Conservation (phyloP, 805 yeast species). For the Candida orba region DNA sequence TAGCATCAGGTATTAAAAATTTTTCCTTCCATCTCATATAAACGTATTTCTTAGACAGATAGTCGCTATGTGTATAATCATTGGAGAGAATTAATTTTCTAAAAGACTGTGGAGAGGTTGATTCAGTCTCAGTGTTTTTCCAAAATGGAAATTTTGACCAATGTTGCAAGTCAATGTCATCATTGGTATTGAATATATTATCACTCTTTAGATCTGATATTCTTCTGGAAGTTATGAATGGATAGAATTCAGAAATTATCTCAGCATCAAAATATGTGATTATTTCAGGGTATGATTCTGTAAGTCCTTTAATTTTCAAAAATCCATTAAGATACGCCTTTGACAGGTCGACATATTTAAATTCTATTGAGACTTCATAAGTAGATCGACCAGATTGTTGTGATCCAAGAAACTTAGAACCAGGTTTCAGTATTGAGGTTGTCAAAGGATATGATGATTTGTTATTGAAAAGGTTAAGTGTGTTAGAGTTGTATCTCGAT, state of each 20-base stretch:
- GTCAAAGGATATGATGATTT: conserved; percentile 11
- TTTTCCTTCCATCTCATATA: conserved; percentile 96
- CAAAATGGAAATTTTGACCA: conserved; percentile 55
- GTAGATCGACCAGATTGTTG: conserved; percentile 63
- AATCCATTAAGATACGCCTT: conserved; percentile 50
- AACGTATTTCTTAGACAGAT: conserved; percentile 39
- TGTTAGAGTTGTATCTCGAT: neutral
- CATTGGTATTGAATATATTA: conserved; percentile 47
- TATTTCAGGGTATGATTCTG: conserved; percentile 60
- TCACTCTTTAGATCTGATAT: neutral
- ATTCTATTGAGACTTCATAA: conserved; percentile 61
- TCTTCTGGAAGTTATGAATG: conserved; percentile 31
- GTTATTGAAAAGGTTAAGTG: conserved; percentile 6
- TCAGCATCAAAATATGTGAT: conserved; percentile 72
- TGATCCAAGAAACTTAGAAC: conserved; percentile 55
- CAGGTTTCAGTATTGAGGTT: conserved; percentile 49
- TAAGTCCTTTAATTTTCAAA: conserved; percentile 60
- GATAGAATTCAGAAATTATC: conserved; percentile 45
- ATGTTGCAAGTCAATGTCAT: conserved; percentile 56
- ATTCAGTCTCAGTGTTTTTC: conserved; percentile 21
- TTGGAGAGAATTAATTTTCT: conserved; percentile 11
- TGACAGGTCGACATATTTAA: conserved; percentile 59
- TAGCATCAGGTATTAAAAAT: conserved; percentile 76
- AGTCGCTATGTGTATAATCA: conserved; percentile 23
- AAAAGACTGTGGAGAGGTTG: neutral